Evolutionary conservation across 768 basidiomycete species (phyloP), one percentile per base, ranked within the genome.

Genomic region (Podaxis rugospora): DNA sequence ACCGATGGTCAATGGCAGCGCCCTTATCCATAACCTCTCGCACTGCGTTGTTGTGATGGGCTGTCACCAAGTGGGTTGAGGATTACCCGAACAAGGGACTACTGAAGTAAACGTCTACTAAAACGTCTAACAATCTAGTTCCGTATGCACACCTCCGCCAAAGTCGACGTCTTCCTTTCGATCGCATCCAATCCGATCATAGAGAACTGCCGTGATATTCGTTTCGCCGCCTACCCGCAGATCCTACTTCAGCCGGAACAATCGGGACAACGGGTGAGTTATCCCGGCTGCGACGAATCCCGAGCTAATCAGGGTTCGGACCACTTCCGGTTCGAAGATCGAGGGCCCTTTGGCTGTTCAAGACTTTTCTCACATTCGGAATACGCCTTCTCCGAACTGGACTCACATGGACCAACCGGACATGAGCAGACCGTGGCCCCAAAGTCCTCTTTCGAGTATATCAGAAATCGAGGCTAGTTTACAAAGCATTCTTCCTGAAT

Each of bases 341-440:
- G 16, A 32, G 11, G 7, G 4, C 10, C 14, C 18, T 10, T 23
- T 27, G 0, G 49, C 37, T 37, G 56, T 42, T 21, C 89, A 89
- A 67, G 93, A 95, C 65, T 95, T 95, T 69, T 90, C 92, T 18
- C 92, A 94, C 71, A 89, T 94, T 62, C 78, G 86, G 35, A 68
- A 81, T 4, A 85, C 88, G 1, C 85, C 84, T 0, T 95, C 93
- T 3, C 92, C 93, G 9, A 85, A 95, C 71, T 95, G 90, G 87
- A 76, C 77, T 2, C 57, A 71, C 10, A 62, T 80, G 54, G 44
- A 50, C 0, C 68, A 67, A 2, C 61, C 53, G 28, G 63, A 65
- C 21, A 55, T n/a, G 64, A 66, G 36, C 58, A 64, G 39, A 23
- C 54, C 64, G 1, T 74, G 73, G 74, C 71, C 70, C 4, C 39